Base-by-base conservation (phyloP, 345 rosid genomes). In the Syzygium grande region DNA sequence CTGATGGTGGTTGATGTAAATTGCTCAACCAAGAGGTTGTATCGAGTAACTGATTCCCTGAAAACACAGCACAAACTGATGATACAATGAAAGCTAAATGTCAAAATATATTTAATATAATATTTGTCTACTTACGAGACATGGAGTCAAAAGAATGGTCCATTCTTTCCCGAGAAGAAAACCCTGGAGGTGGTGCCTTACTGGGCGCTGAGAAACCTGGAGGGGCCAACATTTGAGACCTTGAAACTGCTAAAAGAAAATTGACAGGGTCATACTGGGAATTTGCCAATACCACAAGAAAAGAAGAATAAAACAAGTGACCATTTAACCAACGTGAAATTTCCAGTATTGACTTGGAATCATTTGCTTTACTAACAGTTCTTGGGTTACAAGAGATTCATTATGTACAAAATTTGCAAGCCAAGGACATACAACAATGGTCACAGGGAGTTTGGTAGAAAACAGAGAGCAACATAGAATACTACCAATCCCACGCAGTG, bases 111-210 rank as follows among this genome's bases (percentile, higher is more conserved):
- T 22, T 9, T 22, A 73, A 13, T 52, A 63, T 85, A 51, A 52
- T 7, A 14, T 38, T 51, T 38, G 30, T 19, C 3, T 90, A 88
- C 95, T 90, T 87, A 94, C 98, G 95, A 86, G 95, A 68, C 79
- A 90, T 23, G 65, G 85, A 16, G 84, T 94, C 97, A 84, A 92
- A 94, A 88, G 89, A 78, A 79, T 89, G 92, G 86, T 92, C 93
- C 34, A 88, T 63, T 90, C 96, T 94, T 87, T 92, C 97, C 49
- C 93, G 94, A 51, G 95, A 92, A 89, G 96, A 92, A 91, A 97
- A 97, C 73, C 99, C 99, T 2, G 99, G 99, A 14, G 99, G 99
- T 49, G 99, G 99, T 80, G 96, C 93, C 91, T 96, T 94, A 89
- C 90, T 96, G 86, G 98, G 96, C 38, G 91, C 92, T 68, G 98